A percentile compares a stretch with the other conserved stretches of the same genome.
Evolutionary conservation across 306 rosid genomes (phyloP).

Genomic region (Aeschynomene evenia): DNA sequence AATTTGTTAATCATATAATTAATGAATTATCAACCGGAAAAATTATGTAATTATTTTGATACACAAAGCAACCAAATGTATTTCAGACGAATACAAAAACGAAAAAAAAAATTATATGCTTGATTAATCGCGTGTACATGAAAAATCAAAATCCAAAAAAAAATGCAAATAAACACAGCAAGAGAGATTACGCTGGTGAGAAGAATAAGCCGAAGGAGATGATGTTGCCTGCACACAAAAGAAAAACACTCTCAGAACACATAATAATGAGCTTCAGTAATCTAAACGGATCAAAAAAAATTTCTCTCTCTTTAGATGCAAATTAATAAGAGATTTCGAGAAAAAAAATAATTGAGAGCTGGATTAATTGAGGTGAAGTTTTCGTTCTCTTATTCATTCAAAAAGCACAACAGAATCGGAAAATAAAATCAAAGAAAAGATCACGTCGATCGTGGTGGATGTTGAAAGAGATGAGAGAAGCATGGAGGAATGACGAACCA

Average conservation of each 20-base stretch:
- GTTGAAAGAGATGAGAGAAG: not conserved
- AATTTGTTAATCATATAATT: too few species aligned
- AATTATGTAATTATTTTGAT: too few species aligned
- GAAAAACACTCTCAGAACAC: not conserved
- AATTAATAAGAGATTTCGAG: not conserved
- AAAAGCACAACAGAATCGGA: too few species aligned
- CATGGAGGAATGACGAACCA: not conserved
- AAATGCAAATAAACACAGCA: not conserved
- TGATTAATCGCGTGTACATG: too few species aligned
- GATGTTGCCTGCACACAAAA: conserved; percentile 50
- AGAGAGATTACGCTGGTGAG: conserved; percentile 49
- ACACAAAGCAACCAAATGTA: too few species aligned
- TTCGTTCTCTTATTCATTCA: too few species aligned
- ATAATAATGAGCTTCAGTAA: not conserved
- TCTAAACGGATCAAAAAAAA: not conserved
- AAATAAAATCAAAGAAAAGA: too few species aligned
- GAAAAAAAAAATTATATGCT: not conserved
- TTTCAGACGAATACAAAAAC: not conserved
- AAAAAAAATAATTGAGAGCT: too few species aligned
- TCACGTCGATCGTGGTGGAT: too few species aligned
- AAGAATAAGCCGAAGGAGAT: conserved; percentile 58
- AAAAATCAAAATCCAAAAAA: not conserved
- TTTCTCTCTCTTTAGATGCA: not conserved
- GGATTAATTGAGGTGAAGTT: too few species aligned
- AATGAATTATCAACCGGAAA: too few species aligned